Evolutionary conservation across 2,329 filamentous ascomycete species (phyloP).

Genomic region (Neocucurbitaria cava): DNA sequence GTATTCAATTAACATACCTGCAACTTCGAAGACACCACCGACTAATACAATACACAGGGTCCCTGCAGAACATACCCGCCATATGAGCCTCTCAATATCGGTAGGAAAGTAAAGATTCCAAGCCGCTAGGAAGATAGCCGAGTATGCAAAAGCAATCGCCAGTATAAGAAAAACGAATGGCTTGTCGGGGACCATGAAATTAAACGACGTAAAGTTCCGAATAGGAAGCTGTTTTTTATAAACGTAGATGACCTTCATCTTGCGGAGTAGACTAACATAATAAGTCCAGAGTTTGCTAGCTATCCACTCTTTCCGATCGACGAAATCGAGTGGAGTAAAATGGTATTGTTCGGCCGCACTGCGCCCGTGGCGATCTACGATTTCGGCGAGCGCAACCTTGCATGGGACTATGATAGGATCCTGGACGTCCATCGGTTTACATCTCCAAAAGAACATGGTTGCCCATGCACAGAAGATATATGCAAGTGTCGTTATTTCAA

Average conservation of each 20-base stretch:
- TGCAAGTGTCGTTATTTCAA: conserved; percentile 49
- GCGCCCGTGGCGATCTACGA: neutral
- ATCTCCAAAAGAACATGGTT: conserved; percentile 48
- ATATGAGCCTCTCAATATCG: conserved; percentile 3
- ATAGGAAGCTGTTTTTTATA: neutral
- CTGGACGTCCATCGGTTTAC: conserved; percentile 46
- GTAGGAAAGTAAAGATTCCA: neutral
- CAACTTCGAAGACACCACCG: conserved; percentile 9
- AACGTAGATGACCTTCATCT: neutral
- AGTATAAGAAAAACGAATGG: neutral
- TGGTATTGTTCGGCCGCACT: neutral
- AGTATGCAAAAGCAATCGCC: neutral
- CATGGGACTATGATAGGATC: conserved; percentile 6
- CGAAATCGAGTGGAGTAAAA: neutral
- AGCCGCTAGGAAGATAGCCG: neutral
- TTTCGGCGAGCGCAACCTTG: neutral
- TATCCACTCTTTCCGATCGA: neutral
- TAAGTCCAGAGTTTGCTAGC: neutral
- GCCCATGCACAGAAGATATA: conserved; percentile 45
- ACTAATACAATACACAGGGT: conserved; percentile 6
- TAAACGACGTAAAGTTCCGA: neutral
- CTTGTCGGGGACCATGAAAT: neutral
- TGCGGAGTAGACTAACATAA: neutral
- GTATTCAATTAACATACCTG: neutral
- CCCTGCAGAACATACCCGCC: conserved; percentile 8